Evolutionary conservation across 148 eudicot genomes (phyloP), one percentile per base, ranked within the genome.

Genomic region (Camellia sinensis): DNA sequence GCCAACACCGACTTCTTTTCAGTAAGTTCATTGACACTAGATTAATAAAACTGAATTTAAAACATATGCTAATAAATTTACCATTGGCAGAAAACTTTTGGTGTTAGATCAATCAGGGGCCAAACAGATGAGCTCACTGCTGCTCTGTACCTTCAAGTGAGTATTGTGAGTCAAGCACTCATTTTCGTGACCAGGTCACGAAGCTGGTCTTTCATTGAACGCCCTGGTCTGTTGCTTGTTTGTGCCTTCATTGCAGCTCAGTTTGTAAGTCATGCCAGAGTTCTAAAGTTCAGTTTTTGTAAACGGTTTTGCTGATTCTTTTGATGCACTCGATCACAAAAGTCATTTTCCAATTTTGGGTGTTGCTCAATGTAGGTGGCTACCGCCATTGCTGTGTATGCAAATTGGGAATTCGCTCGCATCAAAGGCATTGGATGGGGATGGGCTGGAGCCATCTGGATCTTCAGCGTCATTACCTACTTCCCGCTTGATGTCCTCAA

Each of bases 371-470:
- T 77, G 22, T 48, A 89, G 92, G 73, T 90, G 37, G 98, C 98
- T n/a, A 94, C 98, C 3, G 2, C 84, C 10, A 83, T 94, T 77
- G 93, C 97, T 12, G 98, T 90, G 61, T 92, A 92, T 53, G 98
- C 92, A n/a, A 67, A 85, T 62, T 91, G 95, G 98, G 80, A 75
- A 4, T 94, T 94, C 60, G 95, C 97, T 5, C 83, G 88, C 69
- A 90, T 94, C 21, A 67, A 80, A 11, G 98, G 95, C 71, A 80
- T 89, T 15, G 95, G 98, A 46, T 94, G 98, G 98, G 89, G 89
- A 81, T 94, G 97, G 97, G 97, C 97, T 0, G 98, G 92, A 85
- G 91, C 83, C 7, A 94, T 92, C 77, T 94, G 98, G 98, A 66
- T 92, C 67, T 94, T 80, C 79, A 94, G 90, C 71, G 65, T 91